phyloP scores from a whole-genome alignment of 169 alveolate genomes.

The Blepharisma undulans region DNA sequence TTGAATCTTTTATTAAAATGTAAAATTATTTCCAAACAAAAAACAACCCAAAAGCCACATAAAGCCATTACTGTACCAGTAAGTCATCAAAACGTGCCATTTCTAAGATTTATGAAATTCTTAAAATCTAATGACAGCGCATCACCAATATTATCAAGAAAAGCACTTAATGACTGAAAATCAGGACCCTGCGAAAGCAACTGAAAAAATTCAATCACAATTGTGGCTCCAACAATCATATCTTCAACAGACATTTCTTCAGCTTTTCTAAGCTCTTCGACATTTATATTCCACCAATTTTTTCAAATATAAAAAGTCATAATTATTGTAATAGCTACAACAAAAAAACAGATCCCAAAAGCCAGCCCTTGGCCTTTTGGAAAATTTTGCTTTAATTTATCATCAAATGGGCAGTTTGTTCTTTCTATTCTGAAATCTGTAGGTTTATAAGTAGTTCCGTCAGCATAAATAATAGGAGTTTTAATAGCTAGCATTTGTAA shows the following conservation, averaged over 20 bases:
- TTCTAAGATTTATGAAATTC: not conserved
- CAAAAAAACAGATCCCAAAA: not conserved
- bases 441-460: not conserved
- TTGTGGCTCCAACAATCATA: not conserved
- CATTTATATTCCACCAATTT: not conserved
- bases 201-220: not conserved
- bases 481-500: not conserved
- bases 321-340: not conserved
- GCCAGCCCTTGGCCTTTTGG: not conserved
- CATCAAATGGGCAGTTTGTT: not conserved
- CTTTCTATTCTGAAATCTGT: not conserved
- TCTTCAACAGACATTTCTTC: not conserved
- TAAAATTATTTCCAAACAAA: not conserved
- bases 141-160: not conserved
- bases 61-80: too few relatives aligned
- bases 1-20: not conserved
- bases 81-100: not conserved
- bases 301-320: not conserved
- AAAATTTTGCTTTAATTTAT: not conserved
- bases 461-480: not conserved
- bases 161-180: not conserved
- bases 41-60: not conserved
- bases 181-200: constrained; percentile 9
- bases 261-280: not conserved
- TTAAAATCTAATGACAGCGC: not conserved